Percentiles rank a stretch among this genome's conserved stretches.
phyloP scores from a whole-genome alignment of 768 basidiomycete species.

The Suillus fuscotomentosus region DNA sequence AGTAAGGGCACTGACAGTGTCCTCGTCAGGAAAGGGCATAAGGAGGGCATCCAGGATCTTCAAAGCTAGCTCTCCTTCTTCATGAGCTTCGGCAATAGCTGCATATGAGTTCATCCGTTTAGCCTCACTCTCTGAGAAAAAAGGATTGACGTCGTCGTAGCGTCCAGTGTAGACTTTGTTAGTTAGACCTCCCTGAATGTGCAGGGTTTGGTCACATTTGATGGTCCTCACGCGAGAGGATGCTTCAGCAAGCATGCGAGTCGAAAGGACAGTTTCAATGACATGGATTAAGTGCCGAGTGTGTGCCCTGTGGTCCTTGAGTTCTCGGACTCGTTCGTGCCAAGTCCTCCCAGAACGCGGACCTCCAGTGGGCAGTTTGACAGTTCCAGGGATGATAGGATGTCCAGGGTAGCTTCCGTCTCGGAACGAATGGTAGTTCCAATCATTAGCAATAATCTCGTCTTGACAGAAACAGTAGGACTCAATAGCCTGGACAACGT shows the following conservation, averaged over 20 bases:
- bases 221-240: accelerated
- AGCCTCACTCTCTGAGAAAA: background rate
- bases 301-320: no score
- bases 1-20: background rate
- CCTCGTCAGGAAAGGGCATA: background rate
- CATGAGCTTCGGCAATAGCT: background rate
- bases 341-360: no score
- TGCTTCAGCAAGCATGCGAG: background rate
- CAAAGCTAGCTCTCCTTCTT: background rate
- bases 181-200: background rate
- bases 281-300: background rate
- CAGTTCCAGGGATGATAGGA: no score
- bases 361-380: no score
- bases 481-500: no score
- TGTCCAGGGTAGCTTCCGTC: no score
- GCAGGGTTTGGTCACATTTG: background rate
- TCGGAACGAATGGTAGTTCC: no score
- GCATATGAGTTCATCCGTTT: background rate
- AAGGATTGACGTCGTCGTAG: background rate
- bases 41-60: background rate
- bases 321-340: no score
- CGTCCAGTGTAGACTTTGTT: background rate
- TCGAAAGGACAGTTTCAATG: background rate
- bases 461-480: no score
- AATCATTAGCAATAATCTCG: no score